phyloP scores from a whole-genome alignment of 345 rosid species.

The Populus pruinosa region DNA sequence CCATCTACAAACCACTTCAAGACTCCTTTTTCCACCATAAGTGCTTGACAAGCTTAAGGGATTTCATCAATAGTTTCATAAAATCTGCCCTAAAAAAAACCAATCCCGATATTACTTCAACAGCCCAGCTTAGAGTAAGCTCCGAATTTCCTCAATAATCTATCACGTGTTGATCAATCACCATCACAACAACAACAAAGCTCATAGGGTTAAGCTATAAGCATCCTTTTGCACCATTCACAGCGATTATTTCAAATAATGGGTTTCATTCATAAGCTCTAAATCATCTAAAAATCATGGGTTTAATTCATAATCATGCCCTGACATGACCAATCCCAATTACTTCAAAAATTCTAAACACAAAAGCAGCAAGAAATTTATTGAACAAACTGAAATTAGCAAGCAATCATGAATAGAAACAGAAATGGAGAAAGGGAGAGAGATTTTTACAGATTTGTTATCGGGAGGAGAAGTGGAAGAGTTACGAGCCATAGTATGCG shows the following conservation, averaged over 20 bases:
- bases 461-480: conserved; percentile 47
- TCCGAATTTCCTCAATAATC: too few species aligned
- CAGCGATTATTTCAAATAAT: neutral
- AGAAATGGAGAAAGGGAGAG: neutral
- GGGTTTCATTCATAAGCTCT: neutral
- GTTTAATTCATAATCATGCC: neutral
- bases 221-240: neutral
- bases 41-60: too few species aligned
- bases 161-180: neutral
- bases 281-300: neutral
- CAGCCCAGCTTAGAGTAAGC: too few species aligned
- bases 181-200: neutral
- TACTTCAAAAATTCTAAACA: neutral
- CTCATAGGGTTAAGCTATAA: neutral
- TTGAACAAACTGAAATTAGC: neutral
- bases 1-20: too few species aligned
- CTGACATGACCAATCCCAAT: neutral
- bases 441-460: conserved; percentile 39
- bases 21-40: too few species aligned
- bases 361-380: neutral
- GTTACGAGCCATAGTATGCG: conserved; percentile 52
- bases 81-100: too few species aligned
- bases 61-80: too few species aligned
- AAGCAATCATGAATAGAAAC: neutral
- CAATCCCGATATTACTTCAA: too few species aligned